Evolutionary conservation across 1,284 basidiomycete species (phyloP).

Genomic region (Gymnopus androsaceus): DNA sequence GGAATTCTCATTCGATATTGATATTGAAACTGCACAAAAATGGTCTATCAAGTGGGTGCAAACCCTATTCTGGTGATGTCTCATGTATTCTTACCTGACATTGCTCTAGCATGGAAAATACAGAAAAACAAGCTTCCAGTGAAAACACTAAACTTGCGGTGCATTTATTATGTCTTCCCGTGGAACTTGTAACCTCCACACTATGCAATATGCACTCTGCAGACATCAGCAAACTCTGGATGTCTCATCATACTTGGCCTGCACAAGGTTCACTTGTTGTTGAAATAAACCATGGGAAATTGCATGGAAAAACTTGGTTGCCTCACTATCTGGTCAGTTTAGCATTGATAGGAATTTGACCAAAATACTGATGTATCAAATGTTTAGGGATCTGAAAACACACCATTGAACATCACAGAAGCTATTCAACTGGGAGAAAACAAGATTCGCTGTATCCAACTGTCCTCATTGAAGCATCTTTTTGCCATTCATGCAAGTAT

Average conservation of each 20-base stretch:
- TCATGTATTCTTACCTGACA: background rate
- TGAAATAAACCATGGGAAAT: constrained; percentile 38
- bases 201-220: background rate
- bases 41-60: constrained; percentile 13
- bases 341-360: constrained; percentile 16
- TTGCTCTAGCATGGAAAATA: background rate
- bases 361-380: constrained; percentile 10
- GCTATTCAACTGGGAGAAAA: constrained; percentile 44
- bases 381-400: constrained; percentile 23
- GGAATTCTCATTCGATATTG: constrained; percentile 12
- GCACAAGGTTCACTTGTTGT: constrained; percentile 45
- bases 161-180: constrained; percentile 42
- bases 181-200: constrained; percentile 29
- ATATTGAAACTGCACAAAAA: constrained; percentile 9
- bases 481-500: constrained; percentile 42
- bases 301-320: constrained; percentile 33
- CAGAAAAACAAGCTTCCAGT: background rate
- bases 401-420: constrained; percentile 40
- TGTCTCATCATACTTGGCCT: constrained; percentile 52
- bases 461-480: constrained; percentile 41
- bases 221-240: constrained; percentile 23
- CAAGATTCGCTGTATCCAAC: constrained; percentile 46
- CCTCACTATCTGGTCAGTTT: constrained; percentile 41
- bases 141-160: constrained; percentile 30
- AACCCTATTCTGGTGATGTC: background rate